Base-by-base conservation (phyloP, 148 eudicot genomes). In the Silene conica region DNA sequence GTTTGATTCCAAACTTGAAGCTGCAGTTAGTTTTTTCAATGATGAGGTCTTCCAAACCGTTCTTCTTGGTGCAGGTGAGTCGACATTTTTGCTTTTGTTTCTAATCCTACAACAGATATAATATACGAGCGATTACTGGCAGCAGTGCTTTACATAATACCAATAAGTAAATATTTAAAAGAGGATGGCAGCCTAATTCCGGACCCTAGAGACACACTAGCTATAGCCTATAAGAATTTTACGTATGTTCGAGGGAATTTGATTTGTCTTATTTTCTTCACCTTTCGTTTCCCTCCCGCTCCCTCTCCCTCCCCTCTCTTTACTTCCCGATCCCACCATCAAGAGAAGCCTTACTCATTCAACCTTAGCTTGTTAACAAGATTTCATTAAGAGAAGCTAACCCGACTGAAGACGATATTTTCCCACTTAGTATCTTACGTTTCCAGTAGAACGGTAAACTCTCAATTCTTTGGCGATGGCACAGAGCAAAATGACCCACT, bases 61-160 rank as follows among this genome's bases (percentile, higher is more conserved):
- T 73, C 89, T 94, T 71, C 97, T 94, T 12, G 98, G 97, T 69
- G 97, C 97, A 88, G 98, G 98, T 91, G 14, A 50, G 55, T 50
- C 55, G 72, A n/a, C 18, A 12, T 79, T 10, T 65, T 34, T 77
- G 61, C 26, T 60, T 62, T 61, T 3, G 26, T 61, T 61, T 61
- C 15, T 0, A 25, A 10, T 61, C 38, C 65, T 63, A 13, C 45
- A 63, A 63, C 6, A 12, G 60, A 62, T 12, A 8, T 13, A 15
- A 23, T 2, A 62, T 21, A 14, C 11, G 16, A 13, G 8, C 28
- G 28, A 26, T 26, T 26, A 1, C 28, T 26, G 2, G 1, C 2
- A 26, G 34, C 34, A 31, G 34, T 31, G 3, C 3, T 12, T 25
- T 8, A 5, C 23, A 21, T 21, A 6, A 0, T 8, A 12, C 6